Conservation (phyloP, 2,329 filamentous ascomycete species). For the Esteya vermicola region DNA sequence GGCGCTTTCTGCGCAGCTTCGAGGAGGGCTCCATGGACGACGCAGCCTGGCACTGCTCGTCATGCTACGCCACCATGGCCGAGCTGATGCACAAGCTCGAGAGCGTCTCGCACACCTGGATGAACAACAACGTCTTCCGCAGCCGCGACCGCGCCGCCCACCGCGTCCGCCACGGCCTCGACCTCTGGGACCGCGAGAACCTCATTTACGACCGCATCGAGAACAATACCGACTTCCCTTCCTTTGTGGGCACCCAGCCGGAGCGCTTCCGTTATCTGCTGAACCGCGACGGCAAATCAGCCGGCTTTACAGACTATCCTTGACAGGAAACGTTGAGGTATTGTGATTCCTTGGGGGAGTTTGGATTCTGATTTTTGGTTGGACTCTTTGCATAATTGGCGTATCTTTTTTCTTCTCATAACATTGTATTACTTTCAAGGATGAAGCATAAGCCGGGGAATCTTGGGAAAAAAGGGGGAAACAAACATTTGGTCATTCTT, state of each 20-base stretch:
- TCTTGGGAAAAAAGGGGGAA: no score
- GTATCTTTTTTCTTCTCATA: no score
- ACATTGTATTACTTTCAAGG: no score
- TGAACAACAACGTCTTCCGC: conserved; percentile 34
- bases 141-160: conserved; percentile 33
- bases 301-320: conserved; percentile 33
- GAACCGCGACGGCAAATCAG: conserved; percentile 28
- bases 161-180: conserved; percentile 34
- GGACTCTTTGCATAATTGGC: no score
- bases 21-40: conserved; percentile 31
- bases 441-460: no score
- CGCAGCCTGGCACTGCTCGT: conserved; percentile 48
- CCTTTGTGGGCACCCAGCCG: conserved; percentile 24
- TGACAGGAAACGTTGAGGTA: neutral
- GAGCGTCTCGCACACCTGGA: conserved; percentile 38
- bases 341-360: neutral
- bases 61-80: conserved; percentile 41
- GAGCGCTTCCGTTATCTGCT: conserved; percentile 30
- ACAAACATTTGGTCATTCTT: no score
- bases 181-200: conserved; percentile 36
- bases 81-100: conserved; percentile 42
- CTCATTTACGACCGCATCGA: conserved; percentile 34
- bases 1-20: conserved; percentile 2
- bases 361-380: no score
- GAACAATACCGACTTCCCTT: conserved; percentile 36